A percentile compares a stretch with the other conserved stretches of the same genome.
Conservation (phyloP, 1,139 yeast genomes). For the Kodamaea derodonti region DNA sequence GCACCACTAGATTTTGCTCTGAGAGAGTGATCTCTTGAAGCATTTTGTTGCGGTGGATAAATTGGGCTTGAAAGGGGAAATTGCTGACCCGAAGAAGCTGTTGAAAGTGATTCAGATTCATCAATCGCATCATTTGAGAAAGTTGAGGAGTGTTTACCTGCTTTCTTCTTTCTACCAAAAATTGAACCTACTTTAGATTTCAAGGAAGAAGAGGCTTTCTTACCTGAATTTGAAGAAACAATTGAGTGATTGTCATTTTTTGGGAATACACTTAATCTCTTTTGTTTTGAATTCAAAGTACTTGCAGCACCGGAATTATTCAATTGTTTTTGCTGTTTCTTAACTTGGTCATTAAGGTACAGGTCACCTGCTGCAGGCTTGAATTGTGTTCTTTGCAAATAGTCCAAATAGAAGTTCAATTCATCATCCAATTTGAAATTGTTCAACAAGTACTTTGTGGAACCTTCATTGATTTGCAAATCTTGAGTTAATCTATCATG, state of each 20-base stretch:
- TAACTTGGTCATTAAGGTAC: slow-evolving; percentile 8
- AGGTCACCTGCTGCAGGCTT: slow-evolving; percentile 14
- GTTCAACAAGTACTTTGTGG: slow-evolving; percentile 60
- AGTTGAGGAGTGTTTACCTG: slow-evolving; percentile 10
- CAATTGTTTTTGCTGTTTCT: slow-evolving; percentile 14
- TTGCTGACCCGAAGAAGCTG: slow-evolving; percentile 13
- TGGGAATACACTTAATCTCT: slow-evolving; percentile 12
- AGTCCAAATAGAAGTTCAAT: slow-evolving; percentile 36
- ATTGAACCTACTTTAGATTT: slow-evolving; percentile 84
- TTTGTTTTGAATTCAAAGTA: slow-evolving; percentile 7
- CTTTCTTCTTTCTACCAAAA: slow-evolving; percentile 57
- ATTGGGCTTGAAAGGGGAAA: slow-evolving; percentile 8
- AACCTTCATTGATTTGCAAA: slow-evolving; percentile 56
- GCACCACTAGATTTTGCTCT: slow-evolving; percentile 7
- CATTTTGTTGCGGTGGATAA: slow-evolving; percentile 5
- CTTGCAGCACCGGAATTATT: not conserved
- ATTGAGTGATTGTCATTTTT: slow-evolving; percentile 12
- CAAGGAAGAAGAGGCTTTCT: slow-evolving; percentile 38
- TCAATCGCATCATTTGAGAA: slow-evolving; percentile 24
- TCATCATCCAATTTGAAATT: slow-evolving; percentile 38
- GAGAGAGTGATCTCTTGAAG: slow-evolving; percentile 11
- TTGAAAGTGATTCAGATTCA: slow-evolving; percentile 30
- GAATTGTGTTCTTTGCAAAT: slow-evolving; percentile 27
- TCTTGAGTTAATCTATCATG: slow-evolving; percentile 44
- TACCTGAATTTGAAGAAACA: slow-evolving; percentile 6